Percentiles rank a stretch among this genome's conserved stretches.
phyloP scores from a whole-genome alignment of 208 protist species.

The Phytomonas sp. region DNA sequence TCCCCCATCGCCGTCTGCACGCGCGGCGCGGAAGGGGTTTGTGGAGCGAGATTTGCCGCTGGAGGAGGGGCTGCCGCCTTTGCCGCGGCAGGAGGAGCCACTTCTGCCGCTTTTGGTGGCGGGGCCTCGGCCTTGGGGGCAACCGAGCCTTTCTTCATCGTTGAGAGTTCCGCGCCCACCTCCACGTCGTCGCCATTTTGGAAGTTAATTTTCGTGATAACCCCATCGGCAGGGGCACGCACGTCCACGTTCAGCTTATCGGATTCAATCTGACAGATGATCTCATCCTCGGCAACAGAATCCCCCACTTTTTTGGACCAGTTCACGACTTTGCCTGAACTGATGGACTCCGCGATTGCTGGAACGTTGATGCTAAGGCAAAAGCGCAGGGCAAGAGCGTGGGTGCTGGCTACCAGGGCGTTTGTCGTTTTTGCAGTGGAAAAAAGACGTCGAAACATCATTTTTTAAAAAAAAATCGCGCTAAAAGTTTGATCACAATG shows the following conservation, averaged over 20 bases:
- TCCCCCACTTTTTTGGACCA: slow-evolving; percentile 96
- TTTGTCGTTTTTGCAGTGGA: slow-evolving; percentile 22
- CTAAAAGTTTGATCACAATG: slow-evolving; percentile 6
- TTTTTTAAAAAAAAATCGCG: neutral
- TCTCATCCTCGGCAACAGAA: slow-evolving; percentile 93
- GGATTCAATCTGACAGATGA: slow-evolving; percentile 96
- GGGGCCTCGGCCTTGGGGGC: slow-evolving; percentile 26
- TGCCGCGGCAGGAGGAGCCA: slow-evolving; percentile 4
- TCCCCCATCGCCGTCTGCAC: slow-evolving; percentile 25
- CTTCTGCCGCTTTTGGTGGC: slow-evolving; percentile 21
- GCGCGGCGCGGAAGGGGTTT: slow-evolving; percentile 14
- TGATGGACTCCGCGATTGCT: slow-evolving; percentile 97
- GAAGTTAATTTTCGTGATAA: slow-evolving; percentile 89
- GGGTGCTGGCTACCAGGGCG: slow-evolving; percentile 12
- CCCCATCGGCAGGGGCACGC: slow-evolving; percentile 86
- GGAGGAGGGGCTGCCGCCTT: neutral
- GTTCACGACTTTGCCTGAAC: slow-evolving; percentile 91
- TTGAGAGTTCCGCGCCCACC: slow-evolving; percentile 84
- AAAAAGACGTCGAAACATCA: slow-evolving; percentile 65
- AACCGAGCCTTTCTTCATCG: slow-evolving; percentile 76
- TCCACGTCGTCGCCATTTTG: slow-evolving; percentile 85
- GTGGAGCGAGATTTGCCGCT: neutral
- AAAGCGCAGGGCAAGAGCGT: slow-evolving; percentile 60
- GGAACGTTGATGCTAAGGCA: slow-evolving; percentile 92
- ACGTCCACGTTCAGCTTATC: slow-evolving; percentile 98